phyloP scores from a whole-genome alignment of 169 alveolate species.

The Plasmodium coatneyi region DNA sequence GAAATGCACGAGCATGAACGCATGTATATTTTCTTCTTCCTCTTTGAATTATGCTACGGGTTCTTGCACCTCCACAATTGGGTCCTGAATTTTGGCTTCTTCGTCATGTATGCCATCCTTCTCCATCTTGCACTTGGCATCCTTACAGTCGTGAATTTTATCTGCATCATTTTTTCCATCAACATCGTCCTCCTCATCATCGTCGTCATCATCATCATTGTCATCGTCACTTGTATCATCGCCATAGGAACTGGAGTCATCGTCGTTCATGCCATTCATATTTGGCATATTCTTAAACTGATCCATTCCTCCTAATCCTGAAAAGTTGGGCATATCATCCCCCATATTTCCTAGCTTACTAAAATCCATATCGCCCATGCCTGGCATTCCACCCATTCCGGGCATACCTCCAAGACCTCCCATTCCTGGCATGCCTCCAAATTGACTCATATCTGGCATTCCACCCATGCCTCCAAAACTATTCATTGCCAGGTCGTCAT shows the following conservation, averaged over 20 bases:
- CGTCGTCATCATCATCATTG: conserved; percentile 55
- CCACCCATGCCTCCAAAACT: conserved; percentile 79
- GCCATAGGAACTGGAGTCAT: conserved; percentile 71
- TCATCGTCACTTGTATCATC: conserved; percentile 70
- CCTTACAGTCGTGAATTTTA: conserved; percentile 23
- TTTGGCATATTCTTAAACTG: conserved; percentile 75
- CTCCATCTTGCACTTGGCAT: conserved; percentile 36
- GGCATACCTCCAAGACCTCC: conserved; percentile 80
- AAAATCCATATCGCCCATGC: conserved; percentile 64
- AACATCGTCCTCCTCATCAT: conserved; percentile 20
- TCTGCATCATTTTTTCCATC: conserved; percentile 21
- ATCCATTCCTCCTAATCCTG: conserved; percentile 75
- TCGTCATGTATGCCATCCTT: conserved; percentile 17
- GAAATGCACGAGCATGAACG: not conserved
- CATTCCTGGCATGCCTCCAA: conserved; percentile 75
- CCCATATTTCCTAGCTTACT: conserved; percentile 74
- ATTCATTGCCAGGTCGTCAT: conserved; percentile 84
- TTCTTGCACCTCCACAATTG: conserved; percentile 66
- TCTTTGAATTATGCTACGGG: conserved; percentile 57
- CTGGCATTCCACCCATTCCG: conserved; percentile 75
- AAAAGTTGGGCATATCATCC: conserved; percentile 65
- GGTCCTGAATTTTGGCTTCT: conserved; percentile 48
- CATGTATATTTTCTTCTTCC: not conserved
- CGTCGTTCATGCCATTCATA: conserved; percentile 63
- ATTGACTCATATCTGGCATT: conserved; percentile 65